Evolutionary conservation across 495 filamentous ascomycete species (phyloP).

Genomic region (Penicillium paradoxum): DNA sequence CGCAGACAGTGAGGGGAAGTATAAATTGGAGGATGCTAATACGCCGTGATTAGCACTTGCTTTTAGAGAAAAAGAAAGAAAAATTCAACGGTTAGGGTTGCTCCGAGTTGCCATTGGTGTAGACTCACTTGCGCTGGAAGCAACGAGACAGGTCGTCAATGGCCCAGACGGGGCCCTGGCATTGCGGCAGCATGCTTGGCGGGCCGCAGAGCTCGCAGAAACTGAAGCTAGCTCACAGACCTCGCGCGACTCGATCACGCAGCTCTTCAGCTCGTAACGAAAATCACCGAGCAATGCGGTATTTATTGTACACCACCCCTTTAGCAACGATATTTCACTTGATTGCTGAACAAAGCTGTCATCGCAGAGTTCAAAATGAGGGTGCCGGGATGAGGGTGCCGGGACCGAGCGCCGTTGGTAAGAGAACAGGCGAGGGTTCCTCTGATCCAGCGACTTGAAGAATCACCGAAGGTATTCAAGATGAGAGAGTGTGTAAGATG

Average conservation of each 20-base stretch:
- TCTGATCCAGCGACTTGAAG: not conserved
- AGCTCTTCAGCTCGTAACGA: not conserved
- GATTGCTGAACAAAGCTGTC: slow-evolving; percentile 21
- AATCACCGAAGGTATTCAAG: not conserved
- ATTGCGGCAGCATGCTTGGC: slow-evolving; percentile 63
- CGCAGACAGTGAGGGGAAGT: slow-evolving; percentile 68
- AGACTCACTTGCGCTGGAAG: slow-evolving; percentile 74
- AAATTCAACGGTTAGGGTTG: slow-evolving; percentile 1
- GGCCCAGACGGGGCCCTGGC: slow-evolving; percentile 75
- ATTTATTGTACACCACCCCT: not conserved
- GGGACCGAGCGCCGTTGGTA: not conserved
- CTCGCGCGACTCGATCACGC: slow-evolving; percentile 4
- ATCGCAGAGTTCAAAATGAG: slow-evolving; percentile 26
- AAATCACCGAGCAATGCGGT: slow-evolving; percentile 5
- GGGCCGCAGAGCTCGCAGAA: slow-evolving; percentile 11
- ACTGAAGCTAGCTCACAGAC: slow-evolving; percentile 16
- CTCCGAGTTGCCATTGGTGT: slow-evolving; percentile 2
- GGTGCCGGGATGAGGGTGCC: slow-evolving; percentile 1
- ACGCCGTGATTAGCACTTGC: slow-evolving; percentile 15
- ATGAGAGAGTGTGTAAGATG: not conserved
- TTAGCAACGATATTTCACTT: slow-evolving; percentile 14
- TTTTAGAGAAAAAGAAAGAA: too few relatives aligned
- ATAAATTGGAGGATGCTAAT: slow-evolving; percentile 78
- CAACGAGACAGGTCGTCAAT: slow-evolving; percentile 84
- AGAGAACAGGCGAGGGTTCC: not conserved